Conservation (phyloP, 2,329 filamentous ascomycete genomes). For the Aspergillus sp. region DNA sequence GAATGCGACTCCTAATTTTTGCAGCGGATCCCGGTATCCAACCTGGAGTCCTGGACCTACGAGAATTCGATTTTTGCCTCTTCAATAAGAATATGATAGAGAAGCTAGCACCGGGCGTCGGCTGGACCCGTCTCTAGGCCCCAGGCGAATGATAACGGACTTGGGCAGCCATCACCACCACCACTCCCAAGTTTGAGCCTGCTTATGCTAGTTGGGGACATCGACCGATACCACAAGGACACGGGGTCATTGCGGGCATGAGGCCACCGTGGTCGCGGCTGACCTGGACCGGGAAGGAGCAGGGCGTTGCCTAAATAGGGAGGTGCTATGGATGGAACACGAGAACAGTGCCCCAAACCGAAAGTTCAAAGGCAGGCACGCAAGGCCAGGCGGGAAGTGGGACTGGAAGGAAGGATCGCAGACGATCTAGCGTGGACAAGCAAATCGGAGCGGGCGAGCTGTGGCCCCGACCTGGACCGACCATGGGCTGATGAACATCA, state of each 20-base stretch:
- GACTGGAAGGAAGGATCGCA: background rate
- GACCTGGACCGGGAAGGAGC: background rate
- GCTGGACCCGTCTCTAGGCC: conserved; percentile 1
- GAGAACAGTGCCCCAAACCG: background rate
- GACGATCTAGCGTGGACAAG: background rate
- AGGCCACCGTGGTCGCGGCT: background rate
- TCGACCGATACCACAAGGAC: background rate
- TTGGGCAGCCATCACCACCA: background rate
- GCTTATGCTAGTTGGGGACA: background rate
- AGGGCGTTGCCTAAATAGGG: background rate
- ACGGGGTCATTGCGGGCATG: background rate
- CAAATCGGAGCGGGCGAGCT: background rate
- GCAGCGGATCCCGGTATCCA: background rate
- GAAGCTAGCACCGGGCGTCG: background rate
- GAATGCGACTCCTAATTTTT: background rate
- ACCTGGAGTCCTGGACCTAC: background rate
- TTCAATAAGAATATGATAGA: background rate
- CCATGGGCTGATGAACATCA: background rate
- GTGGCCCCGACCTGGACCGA: background rate
- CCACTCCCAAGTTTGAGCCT: background rate
- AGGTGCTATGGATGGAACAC: background rate
- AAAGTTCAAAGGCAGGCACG: background rate
- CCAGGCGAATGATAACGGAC: background rate
- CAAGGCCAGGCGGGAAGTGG: background rate
- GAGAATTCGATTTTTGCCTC: background rate